Evolutionary conservation across 768 basidiomycete species (phyloP).

Genomic region (Podaxis carcinomalis): DNA sequence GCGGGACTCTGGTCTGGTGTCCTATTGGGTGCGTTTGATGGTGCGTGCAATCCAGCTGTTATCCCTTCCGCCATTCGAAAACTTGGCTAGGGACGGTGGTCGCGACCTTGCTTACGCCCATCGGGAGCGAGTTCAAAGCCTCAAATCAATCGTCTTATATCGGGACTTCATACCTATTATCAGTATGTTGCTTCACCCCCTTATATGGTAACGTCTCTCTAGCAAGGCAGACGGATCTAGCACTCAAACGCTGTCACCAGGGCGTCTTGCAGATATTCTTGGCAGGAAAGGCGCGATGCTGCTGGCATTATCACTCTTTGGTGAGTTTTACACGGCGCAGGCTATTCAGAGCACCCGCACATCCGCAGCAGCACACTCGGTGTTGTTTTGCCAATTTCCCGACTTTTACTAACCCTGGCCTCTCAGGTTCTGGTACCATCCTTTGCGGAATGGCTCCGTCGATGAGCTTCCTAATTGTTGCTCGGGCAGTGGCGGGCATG

Average conservation of each 20-base stretch:
- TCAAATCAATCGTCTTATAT: constrained; percentile 82
- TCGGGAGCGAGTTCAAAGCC: constrained; percentile 81
- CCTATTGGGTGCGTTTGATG: constrained; percentile 82
- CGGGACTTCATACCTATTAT: constrained; percentile 83
- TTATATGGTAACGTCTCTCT: constrained; percentile 58
- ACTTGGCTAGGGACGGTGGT: constrained; percentile 67
- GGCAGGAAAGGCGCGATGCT: constrained; percentile 87
- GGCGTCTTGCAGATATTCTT: constrained; percentile 79
- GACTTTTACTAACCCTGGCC: constrained; percentile 10
- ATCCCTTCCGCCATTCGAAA: constrained; percentile 11
- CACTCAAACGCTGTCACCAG: constrained; percentile 33
- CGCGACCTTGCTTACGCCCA: constrained; percentile 79
- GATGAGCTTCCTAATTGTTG: constrained; percentile 78
- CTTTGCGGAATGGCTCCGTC: constrained; percentile 83
- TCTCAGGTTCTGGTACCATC: constrained; percentile 72
- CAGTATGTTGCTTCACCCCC: constrained; percentile 89
- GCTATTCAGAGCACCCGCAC: neutral
- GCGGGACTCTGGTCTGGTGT: constrained; percentile 80
- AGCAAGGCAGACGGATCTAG: constrained; percentile 6
- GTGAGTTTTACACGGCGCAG: constrained; percentile 28
- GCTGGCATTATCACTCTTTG: constrained; percentile 78
- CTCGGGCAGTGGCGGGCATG: constrained; percentile 85
- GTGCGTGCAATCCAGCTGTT: constrained; percentile 33
- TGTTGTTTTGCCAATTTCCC: constrained; percentile 12
- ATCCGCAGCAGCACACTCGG: neutral